phyloP scores from a whole-genome alignment of 2,329 filamentous ascomycete genomes.

The Diaporthe longicolla region DNA sequence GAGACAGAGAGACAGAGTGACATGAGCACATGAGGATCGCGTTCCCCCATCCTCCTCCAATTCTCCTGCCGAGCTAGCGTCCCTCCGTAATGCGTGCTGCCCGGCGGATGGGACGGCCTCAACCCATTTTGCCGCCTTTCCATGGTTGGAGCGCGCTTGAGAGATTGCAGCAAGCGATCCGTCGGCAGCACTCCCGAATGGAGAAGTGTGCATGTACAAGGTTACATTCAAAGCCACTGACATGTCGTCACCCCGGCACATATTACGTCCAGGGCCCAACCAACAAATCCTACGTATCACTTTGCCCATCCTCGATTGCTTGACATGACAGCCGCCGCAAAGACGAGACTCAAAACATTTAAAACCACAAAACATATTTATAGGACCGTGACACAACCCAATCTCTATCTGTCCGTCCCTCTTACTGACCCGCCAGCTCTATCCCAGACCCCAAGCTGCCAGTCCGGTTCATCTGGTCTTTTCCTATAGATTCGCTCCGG shows the following conservation, averaged over 20 bases:
- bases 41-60: neutral
- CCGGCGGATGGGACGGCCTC: constrained; percentile 11
- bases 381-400: neutral
- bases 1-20: neutral
- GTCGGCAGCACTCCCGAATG: constrained; percentile 25
- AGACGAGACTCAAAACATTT: neutral
- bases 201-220: constrained; percentile 5
- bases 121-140: neutral
- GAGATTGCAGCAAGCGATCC: constrained; percentile 28
- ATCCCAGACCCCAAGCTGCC: no score
- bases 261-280: constrained; percentile 19
- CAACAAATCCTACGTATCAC: constrained; percentile 13
- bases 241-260: constrained; percentile 31
- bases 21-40: neutral
- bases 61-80: neutral
- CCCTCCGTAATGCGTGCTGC: no score
- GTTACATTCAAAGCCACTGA: constrained; percentile 19
- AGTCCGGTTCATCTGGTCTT: neutral
- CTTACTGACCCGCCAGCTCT: neutral
- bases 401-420: no score
- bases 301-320: neutral
- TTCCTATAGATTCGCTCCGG: neutral
- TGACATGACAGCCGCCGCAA: neutral
- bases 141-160: constrained; percentile 14
- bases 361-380: neutral